Percentiles rank a stretch among this genome's conserved stretches.
These are phyloP conservation scores for Calonectria pseudoreteaudii DNA, from an alignment of 2,329 filamentous ascomycete species.

Conservation along the genomic window DNA sequence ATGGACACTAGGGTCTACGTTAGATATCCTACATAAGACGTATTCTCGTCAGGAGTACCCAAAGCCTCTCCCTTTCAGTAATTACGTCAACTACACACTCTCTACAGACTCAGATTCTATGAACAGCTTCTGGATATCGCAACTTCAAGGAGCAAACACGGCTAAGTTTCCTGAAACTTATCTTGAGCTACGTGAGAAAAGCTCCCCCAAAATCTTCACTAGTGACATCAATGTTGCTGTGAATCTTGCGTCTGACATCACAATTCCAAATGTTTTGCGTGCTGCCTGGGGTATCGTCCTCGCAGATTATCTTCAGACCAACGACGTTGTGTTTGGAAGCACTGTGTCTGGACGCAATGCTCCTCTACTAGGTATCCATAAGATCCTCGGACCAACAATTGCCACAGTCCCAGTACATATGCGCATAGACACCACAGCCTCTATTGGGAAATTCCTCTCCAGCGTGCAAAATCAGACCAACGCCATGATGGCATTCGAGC, in stretches of 20 bases:
- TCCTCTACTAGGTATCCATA: background rate
- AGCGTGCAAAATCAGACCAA: background rate
- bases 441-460: background rate
- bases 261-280: background rate
- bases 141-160: background rate
- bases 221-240: background rate
- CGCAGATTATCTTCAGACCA: conserved; percentile 20
- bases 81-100: background rate
- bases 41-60: background rate
- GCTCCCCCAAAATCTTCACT: background rate
- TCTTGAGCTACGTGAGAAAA: background rate
- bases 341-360: conserved; percentile 13
- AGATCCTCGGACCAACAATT: conserved; percentile 2
- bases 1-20: background rate
- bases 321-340: conserved; percentile 22
- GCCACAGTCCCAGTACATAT: conserved; percentile 2
- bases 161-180: background rate
- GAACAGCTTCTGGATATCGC: background rate
- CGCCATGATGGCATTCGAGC: background rate
- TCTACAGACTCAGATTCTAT: background rate
- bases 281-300: conserved; percentile 8
- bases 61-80: background rate
- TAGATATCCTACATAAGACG: background rate
- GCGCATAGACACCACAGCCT: background rate
- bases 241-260: background rate